Conservation (phyloP, 2,329 filamentous ascomycete genomes). For the Fusarium sp. region DNA sequence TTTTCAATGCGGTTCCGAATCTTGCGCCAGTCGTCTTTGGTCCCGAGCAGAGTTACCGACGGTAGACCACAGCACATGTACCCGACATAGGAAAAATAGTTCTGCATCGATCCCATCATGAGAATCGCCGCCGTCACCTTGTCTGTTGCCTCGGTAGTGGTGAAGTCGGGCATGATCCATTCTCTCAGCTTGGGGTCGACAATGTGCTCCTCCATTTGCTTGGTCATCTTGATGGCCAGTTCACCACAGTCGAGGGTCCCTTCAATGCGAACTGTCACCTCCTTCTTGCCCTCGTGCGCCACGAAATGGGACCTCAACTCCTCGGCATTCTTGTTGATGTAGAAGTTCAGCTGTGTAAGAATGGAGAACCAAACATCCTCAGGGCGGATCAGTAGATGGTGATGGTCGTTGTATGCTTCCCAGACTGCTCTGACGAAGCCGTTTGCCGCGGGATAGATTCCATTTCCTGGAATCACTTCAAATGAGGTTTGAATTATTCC, state of each 20-base stretch:
- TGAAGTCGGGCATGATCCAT: slow-evolving; percentile 62
- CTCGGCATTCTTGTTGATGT: slow-evolving; percentile 60
- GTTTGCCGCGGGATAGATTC: slow-evolving; percentile 40
- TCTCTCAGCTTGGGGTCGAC: not conserved
- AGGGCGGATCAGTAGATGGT: slow-evolving; percentile 60
- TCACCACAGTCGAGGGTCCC: not conserved
- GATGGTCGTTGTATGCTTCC: slow-evolving; percentile 58
- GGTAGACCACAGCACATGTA: slow-evolving; percentile 62
- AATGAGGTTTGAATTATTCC: not conserved
- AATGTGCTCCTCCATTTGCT: not conserved
- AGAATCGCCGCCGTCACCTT: slow-evolving; percentile 56
- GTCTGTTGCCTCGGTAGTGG: slow-evolving; percentile 62
- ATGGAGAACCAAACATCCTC: slow-evolving; percentile 68
- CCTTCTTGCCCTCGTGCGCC: slow-evolving; percentile 4
- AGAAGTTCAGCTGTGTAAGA: slow-evolving; percentile 60
- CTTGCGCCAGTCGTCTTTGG: slow-evolving; percentile 58
- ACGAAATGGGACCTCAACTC: slow-evolving; percentile 50
- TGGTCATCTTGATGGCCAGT: not conserved
- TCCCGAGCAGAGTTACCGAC: slow-evolving; percentile 63
- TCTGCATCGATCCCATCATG: slow-evolving; percentile 64
- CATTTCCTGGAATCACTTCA: not conserved
- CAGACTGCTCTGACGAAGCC: slow-evolving; percentile 55
- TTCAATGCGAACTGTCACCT: not conserved
- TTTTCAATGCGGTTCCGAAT: slow-evolving; percentile 49
- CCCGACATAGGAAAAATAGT: slow-evolving; percentile 55